Evolutionary conservation across 805 yeast genomes (phyloP).

Genomic region (Ascoidea rubescens): DNA sequence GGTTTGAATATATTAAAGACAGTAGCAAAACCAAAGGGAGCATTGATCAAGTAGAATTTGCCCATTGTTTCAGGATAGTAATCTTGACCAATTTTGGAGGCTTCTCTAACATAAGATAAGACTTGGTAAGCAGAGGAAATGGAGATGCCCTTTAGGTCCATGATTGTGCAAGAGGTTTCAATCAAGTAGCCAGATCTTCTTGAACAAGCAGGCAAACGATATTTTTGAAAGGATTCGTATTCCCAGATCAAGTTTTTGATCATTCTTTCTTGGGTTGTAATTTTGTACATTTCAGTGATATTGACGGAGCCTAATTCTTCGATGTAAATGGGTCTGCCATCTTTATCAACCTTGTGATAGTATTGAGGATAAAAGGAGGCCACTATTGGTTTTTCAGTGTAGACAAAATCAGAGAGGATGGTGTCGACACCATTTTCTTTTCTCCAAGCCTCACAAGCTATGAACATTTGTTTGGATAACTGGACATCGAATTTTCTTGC

Average conservation of each 20-base stretch:
- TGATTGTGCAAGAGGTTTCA: conserved; percentile 92
- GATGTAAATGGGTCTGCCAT: conserved; percentile 90
- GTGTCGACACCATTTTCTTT: conserved; percentile 75
- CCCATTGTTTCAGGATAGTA: conserved; percentile 99
- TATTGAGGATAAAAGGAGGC: conserved; percentile 91
- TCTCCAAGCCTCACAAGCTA: conserved; percentile 87
- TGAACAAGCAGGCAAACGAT: conserved; percentile 89
- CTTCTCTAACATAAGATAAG: conserved; percentile 78
- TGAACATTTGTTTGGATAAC: conserved; percentile 71
- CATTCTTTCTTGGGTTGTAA: conserved; percentile 94
- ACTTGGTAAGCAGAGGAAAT: conserved; percentile 76
- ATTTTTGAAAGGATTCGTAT: conserved; percentile 76
- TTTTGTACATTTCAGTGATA: conserved; percentile 79
- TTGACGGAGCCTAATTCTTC: conserved; percentile 92
- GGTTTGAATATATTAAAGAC: conserved; percentile 88
- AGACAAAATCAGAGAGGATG: conserved; percentile 75
- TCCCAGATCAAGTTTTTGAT: conserved; percentile 93
- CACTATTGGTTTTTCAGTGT: conserved; percentile 84
- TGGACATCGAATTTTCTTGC: conserved; percentile 88
- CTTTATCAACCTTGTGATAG: conserved; percentile 93
- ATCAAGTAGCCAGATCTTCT: conserved; percentile 64
- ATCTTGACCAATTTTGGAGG: conserved; percentile 89
- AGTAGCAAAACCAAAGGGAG: conserved; percentile 94
- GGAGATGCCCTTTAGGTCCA: conserved; percentile 92
- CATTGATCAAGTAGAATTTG: conserved; percentile 86